These are phyloP conservation scores for Sechiopsis laciniata DNA, from an alignment of 306 rosid species.

Conservation along the genomic window DNA sequence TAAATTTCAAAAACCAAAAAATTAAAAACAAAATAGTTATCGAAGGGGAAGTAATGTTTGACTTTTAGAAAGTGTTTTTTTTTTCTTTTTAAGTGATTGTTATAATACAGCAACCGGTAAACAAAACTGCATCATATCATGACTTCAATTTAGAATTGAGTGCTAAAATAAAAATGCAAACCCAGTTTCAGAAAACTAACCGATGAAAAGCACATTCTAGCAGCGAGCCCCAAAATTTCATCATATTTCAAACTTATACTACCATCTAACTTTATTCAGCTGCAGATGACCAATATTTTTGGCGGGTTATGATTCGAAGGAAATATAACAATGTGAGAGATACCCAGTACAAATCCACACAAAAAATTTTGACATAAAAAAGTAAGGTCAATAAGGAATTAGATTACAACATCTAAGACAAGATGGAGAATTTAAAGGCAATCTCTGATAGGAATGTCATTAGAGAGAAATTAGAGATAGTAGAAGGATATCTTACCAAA, in stretches of 20 bases:
- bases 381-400: not conserved
- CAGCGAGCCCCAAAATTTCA: not conserved
- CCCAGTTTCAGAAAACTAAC: not conserved
- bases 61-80: too few relatives aligned
- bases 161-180: not conserved
- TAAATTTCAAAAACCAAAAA: too few relatives aligned
- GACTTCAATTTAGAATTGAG: not conserved
- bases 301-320: not conserved
- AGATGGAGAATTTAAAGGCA: too few relatives aligned
- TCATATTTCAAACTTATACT: not conserved
- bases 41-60: too few relatives aligned
- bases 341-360: not conserved
- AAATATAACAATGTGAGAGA: not conserved
- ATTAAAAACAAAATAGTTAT: too few relatives aligned
- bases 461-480: too few relatives aligned
- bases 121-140: not conserved
- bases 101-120: not conserved
- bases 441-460: too few relatives aligned
- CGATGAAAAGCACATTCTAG: not conserved
- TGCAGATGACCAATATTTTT: not conserved
- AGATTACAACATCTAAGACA: too few relatives aligned
- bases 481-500: too few relatives aligned
- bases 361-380: not conserved
- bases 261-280: not conserved
- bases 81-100: too few relatives aligned